Conservation (phyloP, 257 asterid genomes). For the Paraleonurus japonicus region DNA sequence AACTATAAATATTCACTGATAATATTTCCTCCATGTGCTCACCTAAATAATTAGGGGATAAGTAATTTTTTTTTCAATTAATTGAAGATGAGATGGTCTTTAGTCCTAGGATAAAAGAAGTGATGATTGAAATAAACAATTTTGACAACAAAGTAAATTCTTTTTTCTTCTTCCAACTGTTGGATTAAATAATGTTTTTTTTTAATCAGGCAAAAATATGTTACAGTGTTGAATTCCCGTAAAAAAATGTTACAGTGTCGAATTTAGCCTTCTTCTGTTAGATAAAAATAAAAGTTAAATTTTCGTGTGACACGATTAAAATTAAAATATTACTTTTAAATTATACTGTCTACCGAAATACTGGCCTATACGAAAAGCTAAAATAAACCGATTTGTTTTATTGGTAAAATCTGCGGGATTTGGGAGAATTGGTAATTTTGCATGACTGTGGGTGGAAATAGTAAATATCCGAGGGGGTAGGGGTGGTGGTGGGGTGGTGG, state of each 20-base stretch:
- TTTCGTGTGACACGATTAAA: too few species aligned
- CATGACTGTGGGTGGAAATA: slow-evolving; percentile 38
- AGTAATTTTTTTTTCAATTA: not conserved
- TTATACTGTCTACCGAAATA: too few species aligned
- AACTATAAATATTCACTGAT: not conserved
- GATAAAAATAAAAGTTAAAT: too few species aligned
- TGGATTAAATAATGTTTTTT: too few species aligned
- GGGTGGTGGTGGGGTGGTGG: not conserved
- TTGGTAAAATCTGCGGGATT: slow-evolving; percentile 8
- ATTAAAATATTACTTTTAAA: too few species aligned
- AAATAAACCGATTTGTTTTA: not conserved
- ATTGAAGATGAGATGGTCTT: not conserved
- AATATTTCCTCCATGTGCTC: not conserved
- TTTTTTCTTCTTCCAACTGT: not conserved
- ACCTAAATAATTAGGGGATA: not conserved
- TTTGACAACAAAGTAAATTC: not conserved
- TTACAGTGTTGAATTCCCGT: too few species aligned
- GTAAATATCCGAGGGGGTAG: slow-evolving; percentile 30
- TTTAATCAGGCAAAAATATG: too few species aligned
- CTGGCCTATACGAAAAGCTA: too few species aligned
- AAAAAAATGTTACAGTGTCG: too few species aligned
- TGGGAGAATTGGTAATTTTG: slow-evolving; percentile 11
- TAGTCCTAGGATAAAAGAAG: too few species aligned
- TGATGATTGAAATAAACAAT: not conserved
- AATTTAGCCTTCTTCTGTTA: too few species aligned